These are phyloP conservation scores for Trypanosoma rangeli DNA, from an alignment of 208 protist genomes.

Conservation along the genomic window DNA sequence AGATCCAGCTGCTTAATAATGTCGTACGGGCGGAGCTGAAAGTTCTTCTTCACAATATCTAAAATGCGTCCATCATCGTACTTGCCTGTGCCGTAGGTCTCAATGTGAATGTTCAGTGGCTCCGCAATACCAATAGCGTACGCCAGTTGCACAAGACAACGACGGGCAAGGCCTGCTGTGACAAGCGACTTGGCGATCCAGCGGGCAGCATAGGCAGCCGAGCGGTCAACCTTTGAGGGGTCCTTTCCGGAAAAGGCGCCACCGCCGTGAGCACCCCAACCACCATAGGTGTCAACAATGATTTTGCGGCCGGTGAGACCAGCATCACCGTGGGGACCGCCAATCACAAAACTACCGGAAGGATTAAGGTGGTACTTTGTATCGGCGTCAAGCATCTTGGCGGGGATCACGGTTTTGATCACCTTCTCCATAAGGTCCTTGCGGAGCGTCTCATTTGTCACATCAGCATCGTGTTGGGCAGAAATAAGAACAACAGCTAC, in stretches of 20 bases:
- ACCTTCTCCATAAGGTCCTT: constrained; percentile 95
- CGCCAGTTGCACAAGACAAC: constrained; percentile 98
- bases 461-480: constrained; percentile 97
- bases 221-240: constrained; percentile 99
- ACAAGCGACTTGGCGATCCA: constrained; percentile 99
- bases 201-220: constrained; percentile 98
- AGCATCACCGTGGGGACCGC: constrained; percentile 99
- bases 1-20: constrained; percentile 98
- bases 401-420: constrained; percentile 95
- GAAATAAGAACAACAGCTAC: constrained; percentile 99
- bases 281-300: constrained; percentile 99
- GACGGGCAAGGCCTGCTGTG: constrained; percentile 88
- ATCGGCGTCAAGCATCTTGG: constrained; percentile 93
- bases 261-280: constrained; percentile 99
- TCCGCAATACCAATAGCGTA: constrained; percentile 99
- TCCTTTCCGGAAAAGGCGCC: constrained; percentile 99
- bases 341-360: constrained; percentile 99
- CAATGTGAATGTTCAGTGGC: constrained; percentile 98
- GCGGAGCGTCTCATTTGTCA: constrained; percentile 94
- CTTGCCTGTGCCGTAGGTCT: constrained; percentile 98
- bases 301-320: constrained; percentile 99
- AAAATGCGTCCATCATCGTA: constrained; percentile 73
- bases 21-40: constrained; percentile 97
- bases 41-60: constrained; percentile 97
- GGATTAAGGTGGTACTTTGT: constrained; percentile 99